Base-by-base conservation (phyloP, 345 rosid genomes). In the Draba incana region DNA sequence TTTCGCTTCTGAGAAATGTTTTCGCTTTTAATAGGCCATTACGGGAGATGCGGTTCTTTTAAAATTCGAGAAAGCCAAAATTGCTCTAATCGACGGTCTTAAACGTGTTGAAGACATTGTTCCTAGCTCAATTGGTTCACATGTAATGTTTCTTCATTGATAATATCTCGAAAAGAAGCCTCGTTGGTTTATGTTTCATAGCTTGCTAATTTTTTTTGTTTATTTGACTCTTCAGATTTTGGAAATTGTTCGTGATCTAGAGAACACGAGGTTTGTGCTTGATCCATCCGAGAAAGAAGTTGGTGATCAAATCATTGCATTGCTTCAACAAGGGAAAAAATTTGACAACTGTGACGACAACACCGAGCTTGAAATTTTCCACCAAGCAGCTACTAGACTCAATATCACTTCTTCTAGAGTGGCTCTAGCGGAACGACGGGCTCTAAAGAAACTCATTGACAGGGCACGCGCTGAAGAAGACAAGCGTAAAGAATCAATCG, bases 401-500 rank as follows among this genome's bases (percentile, higher is more conserved):
- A 86, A 92, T 49, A 89, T 95, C 70, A 85, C 86, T 62, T 95
- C 99, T 55, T 84, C 97, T 16, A 84, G 96, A 80, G 84, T 88
- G 64, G 94, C 99, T 75, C 86, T 95, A 12, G 82, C 88, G 0
- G 99, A 95, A 83, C 79, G 98, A 85, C 79, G 99, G 59, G 92
- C 96, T 62, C 82, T 95, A 44, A 95, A 88, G 81, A 92, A 95
- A 73, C 96, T 95, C 44, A 76, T 95, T 45, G 98, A 95, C 49
- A 85, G 84, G 79, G 98, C 99, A 75, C 90, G 96, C 7, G 77
- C 72, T 3, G 99, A 95, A 83, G 99, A 95, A 78, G 98, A 95
- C 81, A 89, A 95, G 72, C 87, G 97, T n/a, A 95, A 92, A 70
- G 99, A 95, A 65, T 89, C 98, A 5, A 95, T 95, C 24, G 98